Percentiles rank a stretch among this genome's conserved stretches.
Conservation (phyloP, 2,329 filamentous ascomycete species). For the Sporothrix protearum region DNA sequence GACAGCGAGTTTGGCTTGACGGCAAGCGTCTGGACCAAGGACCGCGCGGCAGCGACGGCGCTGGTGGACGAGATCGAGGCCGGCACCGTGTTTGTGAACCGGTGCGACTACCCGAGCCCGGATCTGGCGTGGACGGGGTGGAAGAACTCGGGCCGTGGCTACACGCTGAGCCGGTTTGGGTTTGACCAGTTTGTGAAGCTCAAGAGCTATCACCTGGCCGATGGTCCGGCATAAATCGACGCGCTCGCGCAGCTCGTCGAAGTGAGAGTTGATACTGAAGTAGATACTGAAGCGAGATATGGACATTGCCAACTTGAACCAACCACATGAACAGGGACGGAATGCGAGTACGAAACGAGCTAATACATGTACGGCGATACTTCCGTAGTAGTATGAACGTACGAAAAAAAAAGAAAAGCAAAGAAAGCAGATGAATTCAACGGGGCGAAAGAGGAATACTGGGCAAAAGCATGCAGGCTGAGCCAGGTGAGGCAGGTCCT, state of each 20-base stretch:
- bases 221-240: slow-evolving; percentile 49
- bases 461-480: neutral
- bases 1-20: slow-evolving; percentile 92
- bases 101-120: slow-evolving; percentile 86
- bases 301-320: neutral
- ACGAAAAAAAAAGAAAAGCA: neutral
- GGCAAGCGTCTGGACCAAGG: slow-evolving; percentile 96
- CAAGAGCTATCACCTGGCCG: slow-evolving; percentile 93
- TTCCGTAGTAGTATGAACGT: neutral
- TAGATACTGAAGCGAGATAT: too few relatives aligned
- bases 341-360: neutral
- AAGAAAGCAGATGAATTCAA: neutral
- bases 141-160: slow-evolving; percentile 94
- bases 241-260: too few relatives aligned
- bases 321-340: neutral
- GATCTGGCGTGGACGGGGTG: slow-evolving; percentile 95
- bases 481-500: neutral
- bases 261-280: neutral
- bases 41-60: slow-evolving; percentile 69
- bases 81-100: slow-evolving; percentile 93
- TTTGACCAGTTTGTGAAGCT: slow-evolving; percentile 96
- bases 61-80: slow-evolving; percentile 80
- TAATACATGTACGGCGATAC: neutral
- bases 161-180: slow-evolving; percentile 83
- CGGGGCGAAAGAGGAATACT: neutral